These are phyloP conservation scores for Coemansia sp. DNA, from an alignment of 192 early-diverging fungal species.

Conservation along the genomic window DNA sequence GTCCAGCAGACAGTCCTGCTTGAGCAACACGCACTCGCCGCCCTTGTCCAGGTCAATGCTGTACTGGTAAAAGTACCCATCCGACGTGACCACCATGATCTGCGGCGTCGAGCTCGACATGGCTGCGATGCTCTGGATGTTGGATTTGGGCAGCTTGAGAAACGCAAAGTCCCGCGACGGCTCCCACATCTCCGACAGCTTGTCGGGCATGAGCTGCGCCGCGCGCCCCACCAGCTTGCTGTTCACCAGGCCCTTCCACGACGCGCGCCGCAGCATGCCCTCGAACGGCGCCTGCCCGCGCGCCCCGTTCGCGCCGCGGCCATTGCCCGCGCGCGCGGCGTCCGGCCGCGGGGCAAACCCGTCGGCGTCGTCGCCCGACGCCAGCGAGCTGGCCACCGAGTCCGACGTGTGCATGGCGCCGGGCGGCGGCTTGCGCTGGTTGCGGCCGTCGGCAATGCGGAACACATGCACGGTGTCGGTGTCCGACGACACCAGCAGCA, in stretches of 20 bases:
- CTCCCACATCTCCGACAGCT: constrained; percentile 90
- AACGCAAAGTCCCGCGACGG: constrained; percentile 92
- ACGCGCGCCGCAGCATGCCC: constrained; percentile 57
- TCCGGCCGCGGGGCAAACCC: constrained; percentile 4
- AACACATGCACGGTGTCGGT: constrained; percentile 97
- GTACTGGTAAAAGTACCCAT: constrained; percentile 90
- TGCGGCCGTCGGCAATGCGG: constrained; percentile 59
- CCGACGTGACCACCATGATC: constrained; percentile 84
- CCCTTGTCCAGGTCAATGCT: constrained; percentile 83
- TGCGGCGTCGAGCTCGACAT: constrained; percentile 72
- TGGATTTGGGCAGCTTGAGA: constrained; percentile 76
- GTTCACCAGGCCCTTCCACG: constrained; percentile 51
- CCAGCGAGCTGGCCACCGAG: constrained; percentile 33
- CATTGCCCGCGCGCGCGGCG: background rate
- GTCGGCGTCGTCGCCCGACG: constrained; percentile 17
- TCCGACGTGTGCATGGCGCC: constrained; percentile 1
- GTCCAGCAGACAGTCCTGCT: constrained; percentile 64
- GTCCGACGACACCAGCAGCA: constrained; percentile 67
- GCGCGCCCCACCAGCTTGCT: constrained; percentile 73
- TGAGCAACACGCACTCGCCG: constrained; percentile 79
- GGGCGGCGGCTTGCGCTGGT: constrained; percentile 9
- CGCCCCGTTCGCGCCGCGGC: background rate
- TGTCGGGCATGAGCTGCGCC: constrained; percentile 81
- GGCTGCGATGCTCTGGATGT: constrained; percentile 71
- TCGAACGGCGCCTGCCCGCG: constrained; percentile 50